Evolutionary conservation across 148 eudicot genomes (phyloP), one percentile per base, ranked within the genome.

Genomic region (Camellia granthamiana): DNA sequence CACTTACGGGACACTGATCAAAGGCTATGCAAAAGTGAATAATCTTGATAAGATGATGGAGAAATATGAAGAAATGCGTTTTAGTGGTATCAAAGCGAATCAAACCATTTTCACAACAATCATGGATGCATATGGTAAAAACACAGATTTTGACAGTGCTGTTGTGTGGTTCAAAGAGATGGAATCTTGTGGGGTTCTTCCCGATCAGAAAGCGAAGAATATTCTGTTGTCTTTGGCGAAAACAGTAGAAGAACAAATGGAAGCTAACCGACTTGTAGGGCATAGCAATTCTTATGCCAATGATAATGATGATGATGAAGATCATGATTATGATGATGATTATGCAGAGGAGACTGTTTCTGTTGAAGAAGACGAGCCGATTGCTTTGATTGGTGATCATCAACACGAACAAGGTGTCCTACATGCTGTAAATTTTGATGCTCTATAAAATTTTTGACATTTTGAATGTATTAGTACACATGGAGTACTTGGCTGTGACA

Each of bases 161-260:
- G 89, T 92, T 54, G 77, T 86, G 83, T 95, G 99, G 99, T 95
- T 80, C 89, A 92, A 90, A 82, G 98, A 95, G 84, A 95, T 95
- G 99, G 90, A 86, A 75, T 78, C 88, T 82, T 82, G 84, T 72
- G 91, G 93, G 44, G 88, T 91, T 77, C 83, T 85, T 78, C 97
- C 99, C 19, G 99, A 95, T 88, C 89, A 92, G 85, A 95, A 95
- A 85, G 99, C 99, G 7, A 93, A 93, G 85, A 95, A 95, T 67
- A 82, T 95, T 75, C 93, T 95, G 75, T 62, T 93, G 23, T 92
- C 95, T 5, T 84, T 95, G 85, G 97, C 98, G 30, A 88, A 80
- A 81, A 91, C 98, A 30, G 83, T 63, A 4, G 97, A 95, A 85
- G 98, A 95, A 80, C 79, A 74, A 81, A 82, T 16, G 51, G 97